Evolutionary conservation across 2,329 filamentous ascomycete species (phyloP).

Genomic region (Ophiocordyceps unilateralis): DNA sequence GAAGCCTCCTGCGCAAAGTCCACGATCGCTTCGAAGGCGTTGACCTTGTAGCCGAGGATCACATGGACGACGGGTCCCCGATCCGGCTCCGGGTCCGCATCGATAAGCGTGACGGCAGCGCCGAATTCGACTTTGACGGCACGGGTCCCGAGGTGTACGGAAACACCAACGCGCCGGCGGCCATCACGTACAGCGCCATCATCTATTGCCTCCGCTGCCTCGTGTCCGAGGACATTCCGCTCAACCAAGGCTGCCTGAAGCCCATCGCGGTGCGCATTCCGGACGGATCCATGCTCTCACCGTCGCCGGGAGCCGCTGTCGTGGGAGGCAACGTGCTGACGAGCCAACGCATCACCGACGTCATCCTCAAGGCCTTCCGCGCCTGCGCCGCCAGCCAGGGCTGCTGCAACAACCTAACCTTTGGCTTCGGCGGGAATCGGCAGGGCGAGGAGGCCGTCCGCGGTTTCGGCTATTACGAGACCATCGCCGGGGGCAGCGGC

Average conservation of each 20-base stretch:
- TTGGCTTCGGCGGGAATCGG: constrained; percentile 65
- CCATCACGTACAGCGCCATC: constrained; percentile 37
- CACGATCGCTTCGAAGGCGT: constrained; percentile 4
- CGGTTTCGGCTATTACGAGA: constrained; percentile 82
- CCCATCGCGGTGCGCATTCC: constrained; percentile 64
- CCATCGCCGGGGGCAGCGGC: constrained; percentile 61
- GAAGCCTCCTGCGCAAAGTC: constrained; percentile 22
- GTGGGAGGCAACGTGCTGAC: constrained; percentile 75
- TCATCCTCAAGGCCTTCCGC: constrained; percentile 63
- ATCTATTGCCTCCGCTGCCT: constrained; percentile 74
- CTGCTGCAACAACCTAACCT: constrained; percentile 72
- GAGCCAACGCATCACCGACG: constrained; percentile 64
- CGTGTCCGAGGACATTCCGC: constrained; percentile 64
- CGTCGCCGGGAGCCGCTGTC: constrained; percentile 60
- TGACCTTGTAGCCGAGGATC: constrained; percentile 21
- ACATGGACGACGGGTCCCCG: constrained; percentile 75
- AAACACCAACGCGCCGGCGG: constrained; percentile 16
- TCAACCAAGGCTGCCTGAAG: constrained; percentile 71
- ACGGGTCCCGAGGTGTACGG: constrained; percentile 14
- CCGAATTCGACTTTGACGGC: constrained; percentile 38
- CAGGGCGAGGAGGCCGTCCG: constrained; percentile 25
- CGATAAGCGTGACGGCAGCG: constrained; percentile 55
- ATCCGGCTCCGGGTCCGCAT: constrained; percentile 64
- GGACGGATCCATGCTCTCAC: constrained; percentile 53
- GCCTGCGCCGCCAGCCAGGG: constrained; percentile 68